Evolutionary conservation across 2,329 filamentous ascomycete genomes (phyloP).

Genomic region (Clonostachys rosea): DNA sequence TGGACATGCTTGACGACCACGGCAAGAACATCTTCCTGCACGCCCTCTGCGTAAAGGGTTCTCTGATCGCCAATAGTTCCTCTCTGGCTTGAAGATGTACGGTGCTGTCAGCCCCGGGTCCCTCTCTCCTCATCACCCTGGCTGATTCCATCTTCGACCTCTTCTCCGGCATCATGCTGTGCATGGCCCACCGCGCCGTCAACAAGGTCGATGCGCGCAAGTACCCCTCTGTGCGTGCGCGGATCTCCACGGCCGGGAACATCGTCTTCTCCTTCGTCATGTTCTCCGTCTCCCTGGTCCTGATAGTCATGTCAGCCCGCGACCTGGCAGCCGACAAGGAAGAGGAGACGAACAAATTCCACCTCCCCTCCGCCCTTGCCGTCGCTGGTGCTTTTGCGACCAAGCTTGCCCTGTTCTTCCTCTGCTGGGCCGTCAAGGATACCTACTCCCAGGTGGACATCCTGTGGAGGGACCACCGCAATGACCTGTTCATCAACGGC

Average conservation of each 20-base stretch:
- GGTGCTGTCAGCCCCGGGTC: constrained; percentile 54
- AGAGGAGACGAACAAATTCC: constrained; percentile 1
- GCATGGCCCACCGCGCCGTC: background rate
- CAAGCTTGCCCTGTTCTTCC: constrained; percentile 41
- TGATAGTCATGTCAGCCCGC: constrained; percentile 24
- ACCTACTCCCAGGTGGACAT: constrained; percentile 50
- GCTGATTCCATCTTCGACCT: constrained; percentile 34
- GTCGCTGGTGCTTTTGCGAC: constrained; percentile 44
- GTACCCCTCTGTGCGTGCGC: constrained; percentile 42
- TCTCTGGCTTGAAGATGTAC: constrained; percentile 55
- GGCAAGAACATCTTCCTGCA: background rate
- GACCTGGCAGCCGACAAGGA: background rate
- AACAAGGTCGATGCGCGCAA: constrained; percentile 1
- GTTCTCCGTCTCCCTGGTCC: constrained; percentile 57
- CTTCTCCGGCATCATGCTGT: background rate
- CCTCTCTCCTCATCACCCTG: constrained; percentile 59
- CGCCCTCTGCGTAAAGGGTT: constrained; percentile 47
- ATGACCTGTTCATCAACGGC: constrained; percentile 49
- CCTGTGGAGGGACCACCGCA: constrained; percentile 54
- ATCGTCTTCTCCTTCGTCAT: constrained; percentile 63
- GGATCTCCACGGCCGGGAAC: constrained; percentile 60
- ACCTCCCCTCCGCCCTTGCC: background rate
- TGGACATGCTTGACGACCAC: constrained; percentile 41
- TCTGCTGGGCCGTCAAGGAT: constrained; percentile 48
- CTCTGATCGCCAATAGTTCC: constrained; percentile 43